These are phyloP conservation scores for Salix brachista DNA, from an alignment of 345 rosid genomes.

Conservation along the genomic window DNA sequence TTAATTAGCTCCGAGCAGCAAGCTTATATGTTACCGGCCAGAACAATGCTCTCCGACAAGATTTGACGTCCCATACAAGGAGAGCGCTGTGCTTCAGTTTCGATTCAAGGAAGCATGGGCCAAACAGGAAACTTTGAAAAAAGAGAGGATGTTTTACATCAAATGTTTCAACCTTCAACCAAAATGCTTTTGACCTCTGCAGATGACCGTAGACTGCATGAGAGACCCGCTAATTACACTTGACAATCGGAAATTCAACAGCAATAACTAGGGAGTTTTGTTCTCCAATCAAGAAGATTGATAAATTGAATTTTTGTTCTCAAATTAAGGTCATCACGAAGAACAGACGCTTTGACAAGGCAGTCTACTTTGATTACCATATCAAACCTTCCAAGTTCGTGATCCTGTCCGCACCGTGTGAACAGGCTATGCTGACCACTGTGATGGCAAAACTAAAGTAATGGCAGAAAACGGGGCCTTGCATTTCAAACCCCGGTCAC, in stretches of 20 bases:
- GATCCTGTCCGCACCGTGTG: neutral
- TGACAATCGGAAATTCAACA: neutral
- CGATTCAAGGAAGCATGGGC: neutral
- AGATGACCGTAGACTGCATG: neutral
- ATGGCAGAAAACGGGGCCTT: neutral
- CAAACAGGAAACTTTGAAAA: neutral
- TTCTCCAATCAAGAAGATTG: neutral
- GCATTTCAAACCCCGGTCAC: neutral
- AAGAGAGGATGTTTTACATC: neutral
- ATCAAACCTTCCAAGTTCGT: constrained; percentile 2
- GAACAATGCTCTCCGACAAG: neutral
- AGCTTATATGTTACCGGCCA: neutral
- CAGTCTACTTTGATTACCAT: constrained; percentile 4
- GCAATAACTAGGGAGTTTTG: neutral
- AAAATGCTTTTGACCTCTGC: neutral
- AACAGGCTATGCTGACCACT: neutral
- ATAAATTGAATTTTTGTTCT: neutral
- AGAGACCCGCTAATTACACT: neutral
- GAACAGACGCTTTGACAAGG: neutral
- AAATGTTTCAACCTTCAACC: neutral
- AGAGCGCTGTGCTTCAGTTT: neutral
- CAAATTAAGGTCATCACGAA: neutral
- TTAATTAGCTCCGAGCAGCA: neutral
- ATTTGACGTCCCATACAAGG: neutral
- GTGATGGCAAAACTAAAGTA: neutral